Percentiles rank a stretch among this genome's conserved stretches.
These are phyloP conservation scores for Fusarium tuaranense DNA, from an alignment of 2,329 filamentous ascomycete species.

Conservation along the genomic window DNA sequence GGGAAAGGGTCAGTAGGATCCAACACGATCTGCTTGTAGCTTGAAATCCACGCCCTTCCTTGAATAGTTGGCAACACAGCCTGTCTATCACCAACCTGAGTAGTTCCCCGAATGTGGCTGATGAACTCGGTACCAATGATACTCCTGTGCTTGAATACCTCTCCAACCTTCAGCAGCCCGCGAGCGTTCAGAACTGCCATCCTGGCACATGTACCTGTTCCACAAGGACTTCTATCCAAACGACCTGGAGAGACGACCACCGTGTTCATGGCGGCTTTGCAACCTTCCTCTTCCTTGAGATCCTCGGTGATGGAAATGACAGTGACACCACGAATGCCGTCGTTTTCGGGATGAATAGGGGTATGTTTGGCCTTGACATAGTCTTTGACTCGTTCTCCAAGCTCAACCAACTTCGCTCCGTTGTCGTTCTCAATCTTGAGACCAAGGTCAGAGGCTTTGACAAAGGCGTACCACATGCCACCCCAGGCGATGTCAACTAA, in stretches of 20 bases:
- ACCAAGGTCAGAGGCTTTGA: constrained; percentile 51
- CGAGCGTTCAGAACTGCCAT: constrained; percentile 57
- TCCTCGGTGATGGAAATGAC: constrained; percentile 53
- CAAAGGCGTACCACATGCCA: constrained; percentile 59
- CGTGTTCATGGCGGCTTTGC: constrained; percentile 51
- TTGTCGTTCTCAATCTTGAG: constrained; percentile 46
- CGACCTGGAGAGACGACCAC: constrained; percentile 59
- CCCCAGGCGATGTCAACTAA: constrained; percentile 59
- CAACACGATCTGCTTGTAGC: constrained; percentile 56
- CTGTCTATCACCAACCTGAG: constrained; percentile 52
- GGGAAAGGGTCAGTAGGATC: constrained; percentile 44
- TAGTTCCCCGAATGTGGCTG: constrained; percentile 51
- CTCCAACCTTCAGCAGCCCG: constrained; percentile 50
- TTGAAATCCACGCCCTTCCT: constrained; percentile 59
- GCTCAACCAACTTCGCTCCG: constrained; percentile 51
- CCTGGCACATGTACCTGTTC: constrained; percentile 58
- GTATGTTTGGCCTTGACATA: constrained; percentile 50
- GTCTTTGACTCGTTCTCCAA: constrained; percentile 57
- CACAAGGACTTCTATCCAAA: constrained; percentile 60
- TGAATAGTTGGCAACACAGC: constrained; percentile 56
- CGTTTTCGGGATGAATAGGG: constrained; percentile 58
- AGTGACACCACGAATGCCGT: constrained; percentile 54
- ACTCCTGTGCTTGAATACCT: constrained; percentile 54
- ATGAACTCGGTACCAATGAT: constrained; percentile 58
- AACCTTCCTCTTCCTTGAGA: constrained; percentile 32